Percentiles rank a stretch among this genome's conserved stretches.
Evolutionary conservation across 2,329 filamentous ascomycete genomes (phyloP).

Genomic region (Xylariaceae sp.): DNA sequence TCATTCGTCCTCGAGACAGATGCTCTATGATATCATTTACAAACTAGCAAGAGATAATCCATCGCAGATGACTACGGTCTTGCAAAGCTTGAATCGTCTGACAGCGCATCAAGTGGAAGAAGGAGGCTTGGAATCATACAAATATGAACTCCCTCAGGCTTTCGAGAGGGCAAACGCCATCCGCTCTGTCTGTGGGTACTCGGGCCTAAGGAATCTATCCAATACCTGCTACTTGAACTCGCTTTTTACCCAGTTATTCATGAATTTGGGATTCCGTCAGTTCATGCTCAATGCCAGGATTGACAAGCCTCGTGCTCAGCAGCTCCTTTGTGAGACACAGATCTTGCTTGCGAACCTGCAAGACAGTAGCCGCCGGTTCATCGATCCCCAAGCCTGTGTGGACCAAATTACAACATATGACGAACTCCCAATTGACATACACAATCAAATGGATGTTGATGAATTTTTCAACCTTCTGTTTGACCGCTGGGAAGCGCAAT

Average conservation of each 20-base stretch:
- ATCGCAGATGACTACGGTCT: slow-evolving; percentile 45
- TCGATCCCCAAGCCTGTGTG: slow-evolving; percentile 71
- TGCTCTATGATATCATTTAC: slow-evolving; percentile 58
- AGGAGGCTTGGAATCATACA: slow-evolving; percentile 49
- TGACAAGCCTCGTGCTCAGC: slow-evolving; percentile 54
- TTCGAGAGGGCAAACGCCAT: slow-evolving; percentile 66
- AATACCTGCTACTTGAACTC: slow-evolving; percentile 99
- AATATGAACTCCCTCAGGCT: slow-evolving; percentile 55
- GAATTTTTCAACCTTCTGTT: slow-evolving; percentile 96
- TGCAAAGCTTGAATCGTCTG: slow-evolving; percentile 49
- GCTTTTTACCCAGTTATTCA: slow-evolving; percentile 88
- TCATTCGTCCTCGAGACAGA: slow-evolving; percentile 51
- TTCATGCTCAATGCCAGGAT: slow-evolving; percentile 71
- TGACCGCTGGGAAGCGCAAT: slow-evolving; percentile 82
- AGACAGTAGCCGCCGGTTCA: slow-evolving; percentile 66
- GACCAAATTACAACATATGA: slow-evolving; percentile 77
- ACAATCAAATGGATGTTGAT: slow-evolving; percentile 95
- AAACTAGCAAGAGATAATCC: slow-evolving; percentile 50
- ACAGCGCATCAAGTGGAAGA: slow-evolving; percentile 44
- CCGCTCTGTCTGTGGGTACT: slow-evolving; percentile 74
- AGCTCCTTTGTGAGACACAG: slow-evolving; percentile 71
- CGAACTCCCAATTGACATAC: slow-evolving; percentile 76
- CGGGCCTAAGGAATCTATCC: slow-evolving; percentile 85
- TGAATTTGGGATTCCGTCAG: slow-evolving; percentile 82
- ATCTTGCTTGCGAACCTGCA: slow-evolving; percentile 83